Percentiles rank a stretch among this genome's conserved stretches.
Evolutionary conservation across 495 filamentous ascomycete species (phyloP).

Genomic region (Xylaria nigripes): DNA sequence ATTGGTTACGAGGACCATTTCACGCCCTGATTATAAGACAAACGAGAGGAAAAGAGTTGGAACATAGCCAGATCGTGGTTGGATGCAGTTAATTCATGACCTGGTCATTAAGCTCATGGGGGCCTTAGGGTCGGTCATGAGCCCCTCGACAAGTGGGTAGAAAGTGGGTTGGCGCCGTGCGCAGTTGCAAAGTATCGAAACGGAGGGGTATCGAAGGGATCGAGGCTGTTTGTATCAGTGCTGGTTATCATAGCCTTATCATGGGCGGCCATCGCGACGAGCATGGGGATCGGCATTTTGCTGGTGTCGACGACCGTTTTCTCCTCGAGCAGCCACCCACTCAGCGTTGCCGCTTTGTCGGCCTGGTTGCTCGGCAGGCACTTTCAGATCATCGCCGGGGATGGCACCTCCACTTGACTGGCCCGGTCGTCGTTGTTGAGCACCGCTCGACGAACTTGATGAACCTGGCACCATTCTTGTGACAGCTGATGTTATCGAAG

Average conservation of each 20-base stretch:
- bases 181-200: not conserved
- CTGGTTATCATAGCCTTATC: not conserved
- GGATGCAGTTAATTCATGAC: not conserved
- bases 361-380: constrained; percentile 45
- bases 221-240: not conserved
- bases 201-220: no score
- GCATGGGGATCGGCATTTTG: constrained; percentile 30
- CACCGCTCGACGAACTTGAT: constrained; percentile 11
- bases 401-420: constrained; percentile 5
- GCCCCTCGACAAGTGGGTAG: not conserved
- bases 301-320: constrained; percentile 39
- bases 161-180: not conserved
- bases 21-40: constrained; percentile 16
- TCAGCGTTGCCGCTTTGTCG: constrained; percentile 56
- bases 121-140: not conserved
- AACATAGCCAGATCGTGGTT: not conserved
- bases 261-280: not conserved
- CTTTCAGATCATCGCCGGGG: constrained; percentile 37
- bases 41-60: constrained; percentile 17
- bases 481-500: constrained; percentile 56
- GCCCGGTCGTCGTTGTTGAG: constrained; percentile 12
- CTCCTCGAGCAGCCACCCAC: constrained; percentile 54
- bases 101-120: not conserved
- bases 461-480: constrained; percentile 35
- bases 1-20: not conserved